Base-by-base conservation (phyloP, 441 rosid genomes). In the Adansonia madagascariensis region DNA sequence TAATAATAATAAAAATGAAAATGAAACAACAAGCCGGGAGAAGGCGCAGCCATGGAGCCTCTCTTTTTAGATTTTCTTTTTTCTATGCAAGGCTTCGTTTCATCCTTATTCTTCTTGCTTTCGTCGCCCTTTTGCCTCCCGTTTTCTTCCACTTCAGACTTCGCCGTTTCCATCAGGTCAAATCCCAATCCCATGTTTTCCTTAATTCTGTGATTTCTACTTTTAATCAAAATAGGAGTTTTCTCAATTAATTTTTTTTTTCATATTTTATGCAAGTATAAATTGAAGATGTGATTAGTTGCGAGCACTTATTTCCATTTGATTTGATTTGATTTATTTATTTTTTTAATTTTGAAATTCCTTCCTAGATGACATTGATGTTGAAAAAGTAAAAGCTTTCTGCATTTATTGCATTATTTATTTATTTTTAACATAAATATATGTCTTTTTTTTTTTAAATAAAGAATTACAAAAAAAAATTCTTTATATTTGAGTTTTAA, bases 131-230 rank as follows among this genome's bases (percentile, higher is more conserved):
- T 65, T 76, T 89, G 65, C 99, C 99, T 74, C 99, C 97, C 12
- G 64, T 94, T 78, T 88, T 86, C 87, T 94, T 96, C 89, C 98
- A 96, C 81, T 80, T 94, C 83, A 85, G 90, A 59, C 98, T 96
- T 80, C 91, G 94, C 55, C 87, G 86, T 75, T 80, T 91, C 80
- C 92, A 91, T 49, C 93, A 89, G 82, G 97, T 90, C 79, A 61
- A 31, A 49, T 47, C 39, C 41, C 20, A 46, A 31, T 17, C 14
- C 22, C 1, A 11, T 15, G 0, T 17, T 52, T 35, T 6, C 27
- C 35, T 50, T 2, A 77, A 60, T 27, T 69, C 8, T 3, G 2
- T 22, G 11, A 7, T 64, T 39, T 62, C 17, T 61, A 27, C 44
- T 62, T 27, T 31, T 31, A 6, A 62, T 62, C 46, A 66, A 20